Evolutionary conservation across 352 stramenopile species (phyloP).

Genomic region (Phytophthora cactorum): DNA sequence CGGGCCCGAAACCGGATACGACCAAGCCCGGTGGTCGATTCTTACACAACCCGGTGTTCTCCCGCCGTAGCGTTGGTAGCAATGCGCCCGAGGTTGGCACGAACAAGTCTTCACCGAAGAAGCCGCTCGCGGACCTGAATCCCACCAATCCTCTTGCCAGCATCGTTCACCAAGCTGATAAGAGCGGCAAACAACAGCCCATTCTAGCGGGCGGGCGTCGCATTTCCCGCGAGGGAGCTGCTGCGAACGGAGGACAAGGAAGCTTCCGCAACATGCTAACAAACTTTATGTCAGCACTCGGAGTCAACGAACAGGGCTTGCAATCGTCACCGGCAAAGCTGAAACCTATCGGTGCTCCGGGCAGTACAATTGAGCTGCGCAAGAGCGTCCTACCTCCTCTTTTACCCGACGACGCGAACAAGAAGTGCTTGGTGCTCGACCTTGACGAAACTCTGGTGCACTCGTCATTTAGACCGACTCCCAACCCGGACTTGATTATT

Average conservation of each 20-base stretch:
- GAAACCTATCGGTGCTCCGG: slow-evolving; percentile 16
- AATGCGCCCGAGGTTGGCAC: slow-evolving; percentile 41
- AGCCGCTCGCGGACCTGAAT: slow-evolving; percentile 49
- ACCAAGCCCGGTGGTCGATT: slow-evolving; percentile 38
- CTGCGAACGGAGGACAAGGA: slow-evolving; percentile 37
- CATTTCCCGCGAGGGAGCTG: slow-evolving; percentile 33
- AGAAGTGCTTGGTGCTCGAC: slow-evolving; percentile 95
- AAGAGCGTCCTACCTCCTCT: slow-evolving; percentile 63
- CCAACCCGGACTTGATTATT: slow-evolving; percentile 96
- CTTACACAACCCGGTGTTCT: slow-evolving; percentile 76
- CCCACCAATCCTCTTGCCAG: slow-evolving; percentile 52
- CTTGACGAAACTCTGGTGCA: slow-evolving; percentile 99
- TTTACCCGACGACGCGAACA: slow-evolving; percentile 58
- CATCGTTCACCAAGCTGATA: slow-evolving; percentile 76
- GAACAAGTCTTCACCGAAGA: slow-evolving; percentile 41
- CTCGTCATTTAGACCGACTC: slow-evolving; percentile 95
- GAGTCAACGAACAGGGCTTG: slow-evolving; percentile 58
- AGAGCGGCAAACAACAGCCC: slow-evolving; percentile 62
- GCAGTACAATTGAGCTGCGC: slow-evolving; percentile 55
- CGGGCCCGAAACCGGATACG: slow-evolving; percentile 29
- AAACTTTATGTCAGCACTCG: slow-evolving; percentile 72
- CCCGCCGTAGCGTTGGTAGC: slow-evolving; percentile 61
- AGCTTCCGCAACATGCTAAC: slow-evolving; percentile 72
- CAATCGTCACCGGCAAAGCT: slow-evolving; percentile 29
- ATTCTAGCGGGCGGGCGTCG: slow-evolving; percentile 30